A percentile compares a stretch with the other conserved stretches of the same genome.
Conservation (phyloP, 495 filamentous ascomycete species). For the Podospora anserina region DNA sequence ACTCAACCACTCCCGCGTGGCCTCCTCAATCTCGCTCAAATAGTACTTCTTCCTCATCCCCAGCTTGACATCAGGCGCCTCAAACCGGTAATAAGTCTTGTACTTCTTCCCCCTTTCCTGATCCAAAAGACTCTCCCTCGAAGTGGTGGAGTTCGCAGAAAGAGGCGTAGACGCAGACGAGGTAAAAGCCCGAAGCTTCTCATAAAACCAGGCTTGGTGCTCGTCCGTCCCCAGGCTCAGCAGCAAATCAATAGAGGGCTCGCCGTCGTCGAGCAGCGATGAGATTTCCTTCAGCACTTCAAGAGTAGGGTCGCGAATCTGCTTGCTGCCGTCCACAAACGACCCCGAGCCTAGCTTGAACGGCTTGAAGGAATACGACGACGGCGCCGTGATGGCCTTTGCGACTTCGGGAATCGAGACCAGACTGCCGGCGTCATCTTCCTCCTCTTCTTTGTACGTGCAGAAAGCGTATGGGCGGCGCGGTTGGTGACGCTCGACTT, state of each 20-base stretch:
- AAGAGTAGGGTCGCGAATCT: constrained; percentile 34
- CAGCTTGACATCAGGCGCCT: constrained; percentile 26
- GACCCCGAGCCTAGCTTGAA: constrained; percentile 34
- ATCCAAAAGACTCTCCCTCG: constrained; percentile 5
- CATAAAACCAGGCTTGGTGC: constrained; percentile 36
- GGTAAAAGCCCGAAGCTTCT: constrained; percentile 22
- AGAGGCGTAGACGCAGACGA: background rate
- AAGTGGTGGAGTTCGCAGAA: background rate
- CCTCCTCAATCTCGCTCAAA: constrained; percentile 29
- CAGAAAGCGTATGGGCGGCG: constrained; percentile 34
- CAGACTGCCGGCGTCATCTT: constrained; percentile 13
- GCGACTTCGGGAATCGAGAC: constrained; percentile 35
- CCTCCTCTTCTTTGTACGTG: constrained; percentile 33
- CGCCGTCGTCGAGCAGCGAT: constrained; percentile 20
- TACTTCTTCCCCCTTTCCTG: constrained; percentile 23
- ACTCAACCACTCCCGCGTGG: constrained; percentile 25
- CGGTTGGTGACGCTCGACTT: constrained; percentile 25
- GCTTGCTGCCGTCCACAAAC: constrained; percentile 37
- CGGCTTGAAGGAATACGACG: constrained; percentile 32
- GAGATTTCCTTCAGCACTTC: constrained; percentile 33
- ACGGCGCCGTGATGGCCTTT: constrained; percentile 35
- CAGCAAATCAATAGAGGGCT: constrained; percentile 30
- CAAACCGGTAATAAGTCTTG: constrained; percentile 31
- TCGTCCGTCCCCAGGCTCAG: constrained; percentile 33
- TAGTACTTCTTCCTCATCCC: constrained; percentile 25